Conservation (phyloP, 2,329 filamentous ascomycete genomes). For the Penicillium digitatum region DNA sequence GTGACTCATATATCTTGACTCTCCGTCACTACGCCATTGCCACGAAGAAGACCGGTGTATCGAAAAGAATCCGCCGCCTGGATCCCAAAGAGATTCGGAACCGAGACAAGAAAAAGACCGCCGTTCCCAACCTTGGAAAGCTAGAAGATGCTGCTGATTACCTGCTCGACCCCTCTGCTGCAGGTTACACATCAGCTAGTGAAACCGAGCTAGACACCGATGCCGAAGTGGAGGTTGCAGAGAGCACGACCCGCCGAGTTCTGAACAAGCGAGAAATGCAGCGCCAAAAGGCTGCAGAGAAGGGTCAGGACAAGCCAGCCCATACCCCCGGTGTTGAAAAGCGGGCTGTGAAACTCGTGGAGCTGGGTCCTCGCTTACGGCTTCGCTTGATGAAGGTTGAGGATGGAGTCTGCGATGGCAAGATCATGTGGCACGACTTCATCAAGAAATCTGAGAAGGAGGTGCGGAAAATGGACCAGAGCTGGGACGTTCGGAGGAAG, state of each 20-base stretch:
- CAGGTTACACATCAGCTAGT: conserved; percentile 87
- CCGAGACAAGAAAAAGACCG: conserved; percentile 60
- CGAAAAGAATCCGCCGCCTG: conserved; percentile 75
- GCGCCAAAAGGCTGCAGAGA: conserved; percentile 44
- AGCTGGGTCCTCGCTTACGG: conserved; percentile 85
- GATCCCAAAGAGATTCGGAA: conserved; percentile 80
- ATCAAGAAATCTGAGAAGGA: conserved; percentile 79
- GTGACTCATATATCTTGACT: conserved; percentile 74
- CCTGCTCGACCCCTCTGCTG: conserved; percentile 72
- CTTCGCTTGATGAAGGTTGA: conserved; percentile 92
- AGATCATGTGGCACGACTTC: conserved; percentile 96
- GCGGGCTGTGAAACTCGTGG: conserved; percentile 83
- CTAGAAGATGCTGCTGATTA: conserved; percentile 93
- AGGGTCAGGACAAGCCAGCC: conserved; percentile 41
- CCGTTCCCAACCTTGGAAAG: conserved; percentile 82
- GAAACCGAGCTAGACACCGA: conserved; percentile 93
- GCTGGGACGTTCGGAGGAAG: conserved; percentile 76
- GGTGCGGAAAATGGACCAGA: conserved; percentile 70
- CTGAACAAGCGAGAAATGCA: conserved; percentile 50
- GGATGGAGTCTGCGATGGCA: conserved; percentile 83
- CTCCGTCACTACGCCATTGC: conserved; percentile 94
- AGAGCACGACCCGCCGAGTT: conserved; percentile 52
- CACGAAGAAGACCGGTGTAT: conserved; percentile 78
- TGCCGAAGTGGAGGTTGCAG: conserved; percentile 82
- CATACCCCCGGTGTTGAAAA: conserved; percentile 63